Percentiles rank a stretch among this genome's conserved stretches.
Conservation (phyloP, 345 rosid species). For the Pseudoturritis turrita region DNA sequence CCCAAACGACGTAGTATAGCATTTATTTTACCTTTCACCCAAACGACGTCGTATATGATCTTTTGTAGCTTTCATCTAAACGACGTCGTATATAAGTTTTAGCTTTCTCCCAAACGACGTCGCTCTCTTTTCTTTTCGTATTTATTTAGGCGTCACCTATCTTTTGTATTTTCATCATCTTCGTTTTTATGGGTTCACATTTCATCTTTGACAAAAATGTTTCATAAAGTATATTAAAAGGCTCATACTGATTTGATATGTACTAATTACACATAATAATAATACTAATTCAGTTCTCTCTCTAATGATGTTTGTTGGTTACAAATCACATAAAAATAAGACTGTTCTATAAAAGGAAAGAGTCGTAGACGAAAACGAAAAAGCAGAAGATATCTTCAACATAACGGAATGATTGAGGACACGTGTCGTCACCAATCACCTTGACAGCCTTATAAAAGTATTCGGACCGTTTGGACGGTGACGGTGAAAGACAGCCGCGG, state of each 20-base stretch:
- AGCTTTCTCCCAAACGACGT: too few species aligned
- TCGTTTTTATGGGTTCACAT: slow-evolving; percentile 36
- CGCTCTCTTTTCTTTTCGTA: too few species aligned
- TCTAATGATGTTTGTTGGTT: background rate
- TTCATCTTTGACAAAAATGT: slow-evolving; percentile 43
- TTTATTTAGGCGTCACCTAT: background rate
- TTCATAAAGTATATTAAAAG: background rate
- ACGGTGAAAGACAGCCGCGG: slow-evolving; percentile 26
- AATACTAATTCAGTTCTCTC: background rate
- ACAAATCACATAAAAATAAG: background rate
- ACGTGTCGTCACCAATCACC: slow-evolving; percentile 16
- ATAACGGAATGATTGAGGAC: slow-evolving; percentile 21
- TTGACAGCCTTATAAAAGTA: slow-evolving; percentile 9
- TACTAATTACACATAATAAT: background rate
- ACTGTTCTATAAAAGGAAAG: slow-evolving; percentile 15
- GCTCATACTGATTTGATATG: background rate
- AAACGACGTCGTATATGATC: too few species aligned
- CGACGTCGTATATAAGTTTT: too few species aligned
- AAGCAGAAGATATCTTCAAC: slow-evolving; percentile 18
- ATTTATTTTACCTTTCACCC: too few species aligned
- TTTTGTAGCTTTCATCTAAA: too few species aligned
- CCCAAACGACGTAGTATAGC: too few species aligned
- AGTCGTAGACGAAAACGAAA: slow-evolving; percentile 3
- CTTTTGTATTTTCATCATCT: background rate
- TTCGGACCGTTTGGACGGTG: slow-evolving; percentile 24